Base-by-base conservation (phyloP, 306 rosid species). In the Quercus engelmannii region DNA sequence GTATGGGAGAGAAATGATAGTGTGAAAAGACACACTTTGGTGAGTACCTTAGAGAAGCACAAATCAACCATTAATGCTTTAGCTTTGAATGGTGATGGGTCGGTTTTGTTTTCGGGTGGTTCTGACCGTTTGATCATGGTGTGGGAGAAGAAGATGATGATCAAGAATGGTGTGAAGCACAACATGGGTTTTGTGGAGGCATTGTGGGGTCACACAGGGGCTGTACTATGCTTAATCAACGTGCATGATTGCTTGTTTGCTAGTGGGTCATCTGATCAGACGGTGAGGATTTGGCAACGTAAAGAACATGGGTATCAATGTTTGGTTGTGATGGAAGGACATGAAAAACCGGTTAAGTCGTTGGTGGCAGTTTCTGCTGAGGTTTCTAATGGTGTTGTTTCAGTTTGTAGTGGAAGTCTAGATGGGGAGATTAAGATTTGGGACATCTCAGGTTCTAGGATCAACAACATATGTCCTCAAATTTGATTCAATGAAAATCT, bases 251-350 rank as follows among this genome's bases (percentile, higher is more conserved):
- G 54, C 17, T 76, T 86, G 67, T 78, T 91, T 65, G 86, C 23
- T 11, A 89, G 90, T 59, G 96, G 93, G 46, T 89, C 96, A 26
- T 79, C 86, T 1, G 96, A 89, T 89, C 79, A 43, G 79, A 91
- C 89, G 78, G 90, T 91, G n/a, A 91, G 93, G 84, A 81, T 91
- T 1, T 91, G 96, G 96, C 75, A 21, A 74, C 76, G 74, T 28
- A 61, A 38, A 0, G 63, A 20, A 1, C 2, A 74, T 2, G 77
- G 74, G 49, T 86, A 74, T 74, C 33, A 46, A 63, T 89, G 93
- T 41, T 74, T 59, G 21, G 79, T 5, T 0, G 89, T 89, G 17
- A 57, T 91, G 76, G 83, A 84, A 63, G 96, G 91, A 55, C 96
- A 91, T 55, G 79, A 83, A 73, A 87, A 85, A 70, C 92, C 96